These are phyloP conservation scores for Polyporus tsugae DNA, from an alignment of 1,284 basidiomycete genomes.

Conservation along the genomic window DNA sequence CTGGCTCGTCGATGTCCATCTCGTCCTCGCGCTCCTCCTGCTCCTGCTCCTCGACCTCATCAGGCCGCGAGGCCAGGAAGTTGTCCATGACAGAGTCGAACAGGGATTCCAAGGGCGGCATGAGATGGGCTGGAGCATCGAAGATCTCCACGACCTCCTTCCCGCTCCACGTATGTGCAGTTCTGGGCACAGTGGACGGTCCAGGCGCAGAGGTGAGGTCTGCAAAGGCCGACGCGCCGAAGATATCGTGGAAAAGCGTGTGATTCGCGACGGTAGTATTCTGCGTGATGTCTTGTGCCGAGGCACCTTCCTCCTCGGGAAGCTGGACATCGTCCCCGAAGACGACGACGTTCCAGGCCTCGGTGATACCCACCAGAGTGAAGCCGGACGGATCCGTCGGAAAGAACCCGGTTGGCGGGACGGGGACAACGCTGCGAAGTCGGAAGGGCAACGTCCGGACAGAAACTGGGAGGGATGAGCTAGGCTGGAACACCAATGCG, in stretches of 20 bases:
- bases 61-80: slow-evolving; percentile 57
- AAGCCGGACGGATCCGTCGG: slow-evolving; percentile 47
- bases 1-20: slow-evolving; percentile 54
- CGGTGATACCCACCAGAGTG: slow-evolving; percentile 71
- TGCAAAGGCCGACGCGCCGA: slow-evolving; percentile 72
- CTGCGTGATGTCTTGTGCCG: slow-evolving; percentile 53
- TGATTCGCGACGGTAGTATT: slow-evolving; percentile 46
- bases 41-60: slow-evolving; percentile 37
- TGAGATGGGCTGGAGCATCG: slow-evolving; percentile 79
- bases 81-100: slow-evolving; percentile 79
- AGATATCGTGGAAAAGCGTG: slow-evolving; percentile 87
- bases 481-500: slow-evolving; percentile 57
- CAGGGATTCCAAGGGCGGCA: slow-evolving; percentile 79
- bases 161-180: slow-evolving; percentile 46
- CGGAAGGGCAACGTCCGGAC: slow-evolving; percentile 65
- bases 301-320: slow-evolving; percentile 50
- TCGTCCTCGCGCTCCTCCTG: slow-evolving; percentile 44
- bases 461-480: slow-evolving; percentile 52
- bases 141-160: slow-evolving; percentile 62
- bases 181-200: slow-evolving; percentile 29
- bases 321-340: slow-evolving; percentile 64
- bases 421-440: slow-evolving; percentile 60
- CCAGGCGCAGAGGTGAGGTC: slow-evolving; percentile 38
- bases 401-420: slow-evolving; percentile 46
- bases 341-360: slow-evolving; percentile 67